Evolutionary conservation across 2,329 filamentous ascomycete genomes (phyloP).

Genomic region (Ophiostoma fasciatum): DNA sequence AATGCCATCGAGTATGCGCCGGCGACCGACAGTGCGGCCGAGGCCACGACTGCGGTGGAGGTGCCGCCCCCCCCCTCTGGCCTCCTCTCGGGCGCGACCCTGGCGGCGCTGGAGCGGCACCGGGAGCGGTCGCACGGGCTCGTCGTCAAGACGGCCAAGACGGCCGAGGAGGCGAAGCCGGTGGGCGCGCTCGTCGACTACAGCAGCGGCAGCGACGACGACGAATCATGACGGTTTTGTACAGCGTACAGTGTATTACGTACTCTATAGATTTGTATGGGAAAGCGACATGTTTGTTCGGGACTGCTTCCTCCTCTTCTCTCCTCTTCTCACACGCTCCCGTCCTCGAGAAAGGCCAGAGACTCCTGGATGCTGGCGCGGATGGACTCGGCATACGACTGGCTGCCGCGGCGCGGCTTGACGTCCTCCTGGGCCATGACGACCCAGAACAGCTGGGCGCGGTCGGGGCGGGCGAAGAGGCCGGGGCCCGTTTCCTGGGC

Average conservation of each 20-base stretch:
- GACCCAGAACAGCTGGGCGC: neutral
- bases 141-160: constrained; percentile 39
- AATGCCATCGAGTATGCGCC: constrained; percentile 32
- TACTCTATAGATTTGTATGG: no score
- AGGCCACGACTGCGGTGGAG: neutral
- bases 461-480: neutral
- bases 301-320: no score
- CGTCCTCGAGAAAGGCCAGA: neutral
- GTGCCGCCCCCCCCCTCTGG: no score
- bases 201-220: constrained; percentile 51
- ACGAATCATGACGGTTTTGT: neutral
- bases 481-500: no score
- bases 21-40: constrained; percentile 21
- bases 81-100: constrained; percentile 69
- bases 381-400: constrained; percentile 1
- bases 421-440: neutral
- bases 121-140: constrained; percentile 29
- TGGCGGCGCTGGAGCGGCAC: constrained; percentile 56
- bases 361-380: neutral
- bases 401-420: neutral
- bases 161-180: constrained; percentile 34
- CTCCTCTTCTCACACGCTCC: no score
- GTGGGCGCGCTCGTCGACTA: constrained; percentile 73
- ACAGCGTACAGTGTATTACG: no score
- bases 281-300: no score